phyloP scores from a whole-genome alignment of 352 stramenopile genomes.

The Phytophthora tubulina region DNA sequence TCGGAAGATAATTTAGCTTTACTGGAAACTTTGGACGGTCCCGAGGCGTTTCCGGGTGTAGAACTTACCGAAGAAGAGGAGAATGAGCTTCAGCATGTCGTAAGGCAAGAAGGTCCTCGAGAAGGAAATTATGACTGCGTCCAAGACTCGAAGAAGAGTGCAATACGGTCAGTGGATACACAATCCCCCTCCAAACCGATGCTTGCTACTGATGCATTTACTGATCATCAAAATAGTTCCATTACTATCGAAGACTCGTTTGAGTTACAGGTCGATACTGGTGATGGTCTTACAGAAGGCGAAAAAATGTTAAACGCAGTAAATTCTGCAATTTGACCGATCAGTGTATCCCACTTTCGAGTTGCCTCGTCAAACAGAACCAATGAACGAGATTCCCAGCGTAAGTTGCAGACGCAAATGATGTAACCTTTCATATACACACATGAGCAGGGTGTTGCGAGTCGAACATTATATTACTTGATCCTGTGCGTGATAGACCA shows the following conservation, averaged over 20 bases:
- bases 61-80: conserved; percentile 10
- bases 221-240: background rate
- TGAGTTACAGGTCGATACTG: background rate
- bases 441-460: too few relatives aligned
- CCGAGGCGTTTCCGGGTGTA: conserved; percentile 8
- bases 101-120: background rate
- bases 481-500: too few relatives aligned
- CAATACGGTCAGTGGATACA: too few relatives aligned
- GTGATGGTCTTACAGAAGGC: background rate
- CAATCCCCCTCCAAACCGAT: too few relatives aligned
- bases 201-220: background rate
- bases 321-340: background rate
- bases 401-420: too few relatives aligned
- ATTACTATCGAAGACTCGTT: conserved; percentile 1
- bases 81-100: background rate
- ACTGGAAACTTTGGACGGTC: background rate
- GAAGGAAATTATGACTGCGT: background rate
- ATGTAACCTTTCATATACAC: too few relatives aligned
- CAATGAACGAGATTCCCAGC: background rate
- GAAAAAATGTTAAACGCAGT: background rate
- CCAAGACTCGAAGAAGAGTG: too few relatives aligned
- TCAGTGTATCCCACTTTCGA: background rate
- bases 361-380: background rate
- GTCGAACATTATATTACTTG: too few relatives aligned
- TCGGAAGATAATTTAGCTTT: conserved; percentile 12